A percentile compares a stretch with the other conserved stretches of the same genome.
These are phyloP conservation scores for Simplicillium sp. DNA, from an alignment of 2,329 filamentous ascomycete genomes.

Conservation along the genomic window DNA sequence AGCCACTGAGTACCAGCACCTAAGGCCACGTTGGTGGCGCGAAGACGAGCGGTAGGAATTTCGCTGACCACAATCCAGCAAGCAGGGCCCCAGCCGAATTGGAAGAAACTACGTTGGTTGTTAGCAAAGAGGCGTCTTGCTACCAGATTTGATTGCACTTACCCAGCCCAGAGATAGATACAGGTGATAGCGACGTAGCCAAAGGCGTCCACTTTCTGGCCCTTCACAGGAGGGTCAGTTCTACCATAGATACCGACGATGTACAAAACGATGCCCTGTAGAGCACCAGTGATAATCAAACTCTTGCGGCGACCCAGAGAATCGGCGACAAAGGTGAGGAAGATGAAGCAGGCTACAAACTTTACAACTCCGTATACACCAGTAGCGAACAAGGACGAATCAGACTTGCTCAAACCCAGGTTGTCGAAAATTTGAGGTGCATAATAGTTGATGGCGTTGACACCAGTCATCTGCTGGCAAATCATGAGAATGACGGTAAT, in stretches of 20 bases:
- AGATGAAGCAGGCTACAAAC: constrained; percentile 51
- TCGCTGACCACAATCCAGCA: constrained; percentile 65
- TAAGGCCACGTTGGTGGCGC: constrained; percentile 58
- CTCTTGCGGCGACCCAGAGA: constrained; percentile 54
- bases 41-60: constrained; percentile 57
- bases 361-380: constrained; percentile 68
- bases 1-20: constrained; percentile 63
- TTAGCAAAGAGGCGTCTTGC: constrained; percentile 9
- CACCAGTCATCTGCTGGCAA: constrained; percentile 66
- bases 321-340: constrained; percentile 60
- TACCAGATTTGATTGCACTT: constrained; percentile 10
- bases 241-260: constrained; percentile 65
- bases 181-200: constrained; percentile 63
- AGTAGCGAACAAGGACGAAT: constrained; percentile 58
- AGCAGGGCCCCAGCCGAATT: constrained; percentile 61
- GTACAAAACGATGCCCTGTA: constrained; percentile 54
- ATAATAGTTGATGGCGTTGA: constrained; percentile 52
- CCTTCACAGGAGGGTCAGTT: constrained; percentile 45
- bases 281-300: constrained; percentile 55
- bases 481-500: constrained; percentile 54
- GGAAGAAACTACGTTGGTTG: constrained; percentile 40
- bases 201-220: constrained; percentile 40
- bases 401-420: constrained; percentile 48
- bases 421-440: constrained; percentile 59
- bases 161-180: constrained; percentile 60